Conservation (phyloP, 2,329 filamentous ascomycete species). For the Pseudopithomyces maydicus region DNA sequence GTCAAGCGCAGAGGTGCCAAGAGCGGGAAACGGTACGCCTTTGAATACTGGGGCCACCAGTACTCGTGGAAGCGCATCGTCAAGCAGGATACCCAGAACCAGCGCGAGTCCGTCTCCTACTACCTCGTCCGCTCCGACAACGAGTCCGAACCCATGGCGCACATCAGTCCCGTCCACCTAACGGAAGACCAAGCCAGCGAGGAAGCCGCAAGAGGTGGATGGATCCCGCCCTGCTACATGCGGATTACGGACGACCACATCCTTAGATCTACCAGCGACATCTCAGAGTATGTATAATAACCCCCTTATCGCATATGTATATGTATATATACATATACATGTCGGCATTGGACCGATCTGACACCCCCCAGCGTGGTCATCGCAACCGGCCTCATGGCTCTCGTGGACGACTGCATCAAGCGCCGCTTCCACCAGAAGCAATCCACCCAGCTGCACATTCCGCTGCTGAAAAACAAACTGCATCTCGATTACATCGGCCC, state of each 20-base stretch:
- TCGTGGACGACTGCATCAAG: conserved; percentile 92
- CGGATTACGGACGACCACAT: conserved; percentile 81
- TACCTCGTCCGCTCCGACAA: conserved; percentile 75
- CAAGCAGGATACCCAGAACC: conserved; percentile 71
- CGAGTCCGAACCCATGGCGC: conserved; percentile 69
- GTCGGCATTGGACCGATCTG: conserved; percentile 16
- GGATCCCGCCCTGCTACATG: conserved; percentile 89
- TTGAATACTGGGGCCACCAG: conserved; percentile 87
- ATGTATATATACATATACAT: conserved; percentile 9
- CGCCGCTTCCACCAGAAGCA: conserved; percentile 69
- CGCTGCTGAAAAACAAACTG: conserved; percentile 56
- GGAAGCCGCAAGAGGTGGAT: conserved; percentile 80
- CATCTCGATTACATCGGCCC: conserved; percentile 68
- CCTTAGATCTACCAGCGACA: conserved; percentile 72
- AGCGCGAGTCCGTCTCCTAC: conserved; percentile 70
- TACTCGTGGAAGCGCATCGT: conserved; percentile 83
- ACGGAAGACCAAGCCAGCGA: conserved; percentile 71
- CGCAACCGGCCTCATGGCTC: conserved; percentile 83
- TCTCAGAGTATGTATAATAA: conserved; percentile 75
- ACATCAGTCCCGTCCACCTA: conserved; percentile 81
- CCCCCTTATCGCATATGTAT: neutral
- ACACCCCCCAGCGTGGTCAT: conserved; percentile 73
- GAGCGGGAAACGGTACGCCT: conserved; percentile 78
- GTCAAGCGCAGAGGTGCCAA: conserved; percentile 71
- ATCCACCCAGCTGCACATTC: conserved; percentile 57